Conservation (phyloP, 495 filamentous ascomycete species). For the Recurvomyces mirabilis region DNA sequence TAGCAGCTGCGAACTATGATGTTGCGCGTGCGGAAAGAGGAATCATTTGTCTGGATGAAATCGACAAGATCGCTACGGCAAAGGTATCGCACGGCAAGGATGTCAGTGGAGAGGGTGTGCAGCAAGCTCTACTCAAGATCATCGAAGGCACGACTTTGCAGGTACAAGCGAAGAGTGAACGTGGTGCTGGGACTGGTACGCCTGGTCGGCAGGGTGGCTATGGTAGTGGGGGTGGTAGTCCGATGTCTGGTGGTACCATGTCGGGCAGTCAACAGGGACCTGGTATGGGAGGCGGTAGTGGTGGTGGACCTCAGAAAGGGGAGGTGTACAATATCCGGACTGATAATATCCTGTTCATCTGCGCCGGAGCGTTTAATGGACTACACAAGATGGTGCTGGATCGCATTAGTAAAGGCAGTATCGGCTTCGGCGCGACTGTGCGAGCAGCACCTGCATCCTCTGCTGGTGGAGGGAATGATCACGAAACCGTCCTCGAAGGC, state of each 20-base stretch:
- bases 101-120: conserved; percentile 85
- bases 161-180: conserved; percentile 72
- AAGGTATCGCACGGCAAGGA: conserved; percentile 64
- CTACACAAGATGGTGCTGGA: conserved; percentile 81
- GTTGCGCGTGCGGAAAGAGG: conserved; percentile 75
- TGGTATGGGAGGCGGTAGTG: conserved; percentile 23
- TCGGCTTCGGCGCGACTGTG: conserved; percentile 83
- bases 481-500: conserved; percentile 35
- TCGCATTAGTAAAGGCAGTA: conserved; percentile 73
- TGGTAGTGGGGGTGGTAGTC: conserved; percentile 36
- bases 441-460: conserved; percentile 29
- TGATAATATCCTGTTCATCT: conserved; percentile 92
- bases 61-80: conserved; percentile 85
- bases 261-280: conserved; percentile 17
- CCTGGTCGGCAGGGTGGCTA: conserved; percentile 2
- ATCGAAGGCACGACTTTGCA: conserved; percentile 93
- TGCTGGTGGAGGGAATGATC: conserved; percentile 28
- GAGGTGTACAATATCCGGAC: conserved; percentile 88
- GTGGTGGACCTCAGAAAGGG: conserved; percentile 53
- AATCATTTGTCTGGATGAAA: conserved; percentile 90
- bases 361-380: conserved; percentile 88
- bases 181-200: conserved; percentile 7
- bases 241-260: conserved; percentile 33
- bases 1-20: conserved; percentile 85
- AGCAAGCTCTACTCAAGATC: conserved; percentile 90